Evolutionary conservation across 345 rosid species (phyloP).

Genomic region (Conringia planisiliqua): DNA sequence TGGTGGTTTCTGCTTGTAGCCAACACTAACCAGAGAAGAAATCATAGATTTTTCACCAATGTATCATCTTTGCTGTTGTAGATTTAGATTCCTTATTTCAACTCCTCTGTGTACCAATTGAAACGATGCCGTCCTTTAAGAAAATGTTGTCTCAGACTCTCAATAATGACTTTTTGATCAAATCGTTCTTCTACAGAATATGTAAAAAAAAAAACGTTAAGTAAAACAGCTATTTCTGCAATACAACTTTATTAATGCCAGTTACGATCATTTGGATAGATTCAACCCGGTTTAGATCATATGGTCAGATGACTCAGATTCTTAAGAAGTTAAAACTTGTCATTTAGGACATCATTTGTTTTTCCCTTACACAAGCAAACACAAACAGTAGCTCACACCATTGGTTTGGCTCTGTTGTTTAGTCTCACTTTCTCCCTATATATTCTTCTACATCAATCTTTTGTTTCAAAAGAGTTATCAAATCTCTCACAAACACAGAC

Average conservation of each 20-base stretch:
- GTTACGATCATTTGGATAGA: not conserved
- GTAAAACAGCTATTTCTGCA: not conserved
- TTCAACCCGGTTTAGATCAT: not conserved
- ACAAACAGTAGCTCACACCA: constrained; percentile 14
- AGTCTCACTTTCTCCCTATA: constrained; percentile 3
- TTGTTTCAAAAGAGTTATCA: constrained; percentile 23
- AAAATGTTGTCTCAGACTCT: not conserved
- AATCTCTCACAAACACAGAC: constrained; percentile 32
- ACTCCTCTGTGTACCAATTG: not conserved
- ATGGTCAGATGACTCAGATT: not conserved
- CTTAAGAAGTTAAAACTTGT: not conserved
- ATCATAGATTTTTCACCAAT: not conserved
- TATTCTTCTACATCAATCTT: constrained; percentile 26
- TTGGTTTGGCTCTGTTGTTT: constrained; percentile 4
- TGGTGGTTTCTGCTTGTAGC: not conserved
- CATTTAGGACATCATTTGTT: not conserved
- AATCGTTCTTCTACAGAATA: not conserved
- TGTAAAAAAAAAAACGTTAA: not conserved
- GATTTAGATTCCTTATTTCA: not conserved
- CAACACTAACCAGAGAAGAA: not conserved
- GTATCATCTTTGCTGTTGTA: constrained; percentile 19
- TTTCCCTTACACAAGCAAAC: constrained; percentile 16
- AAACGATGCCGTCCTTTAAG: not conserved
- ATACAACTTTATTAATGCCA: not conserved
- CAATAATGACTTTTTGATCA: not conserved